Base-by-base conservation (phyloP, 1,139 yeast genomes). In the Geotrichum aggregatum region DNA sequence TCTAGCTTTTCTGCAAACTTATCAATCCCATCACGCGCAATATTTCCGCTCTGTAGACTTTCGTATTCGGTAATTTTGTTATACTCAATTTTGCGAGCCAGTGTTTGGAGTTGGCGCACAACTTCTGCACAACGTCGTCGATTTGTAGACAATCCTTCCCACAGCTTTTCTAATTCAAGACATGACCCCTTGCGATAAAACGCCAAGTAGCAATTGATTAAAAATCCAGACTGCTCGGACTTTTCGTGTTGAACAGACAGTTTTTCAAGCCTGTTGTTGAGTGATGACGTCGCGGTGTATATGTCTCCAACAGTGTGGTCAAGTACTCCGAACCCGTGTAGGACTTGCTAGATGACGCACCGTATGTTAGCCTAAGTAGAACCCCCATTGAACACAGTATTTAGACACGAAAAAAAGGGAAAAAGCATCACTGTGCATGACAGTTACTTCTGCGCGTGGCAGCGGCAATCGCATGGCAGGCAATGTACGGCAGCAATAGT, bases 1-100 rank as follows among this genome's bases (percentile, higher is more conserved):
- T 91, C 98, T 79, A 91, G 81, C 33, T 71, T 71, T 61, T 87
- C 91, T 11, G 95, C 84, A 65, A 82, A 86, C 61, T 80, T 78
- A 63, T 84, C 84, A 43, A 91, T 83, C 3, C 74, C 63, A 28
- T 73, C 69, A 41, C 82, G 65, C 1, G 80, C 62, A 80, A 76
- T 44, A 72, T 74, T 39, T 65, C 60, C 1, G 85, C 81, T 53
- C 73, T 49, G 58, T 11, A 2, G 5, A 13, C n/a, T 14, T 7
- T 6, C 16, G 8, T 2, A 3, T 4, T 34, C 36, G 18, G 11
- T 34, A 16, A n/a, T 16, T 30, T 39, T 39, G 8, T 13, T 22
- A 8, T 21, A 39, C 18, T 22, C 71, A 24, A 73, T 65, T 34
- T 87, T 86, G 48, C 76, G 76, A 0, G 94, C 79, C 50, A 88